Evolutionary conservation across 495 filamentous ascomycete species (phyloP).

Genomic region (Penicillium robsamsonii): DNA sequence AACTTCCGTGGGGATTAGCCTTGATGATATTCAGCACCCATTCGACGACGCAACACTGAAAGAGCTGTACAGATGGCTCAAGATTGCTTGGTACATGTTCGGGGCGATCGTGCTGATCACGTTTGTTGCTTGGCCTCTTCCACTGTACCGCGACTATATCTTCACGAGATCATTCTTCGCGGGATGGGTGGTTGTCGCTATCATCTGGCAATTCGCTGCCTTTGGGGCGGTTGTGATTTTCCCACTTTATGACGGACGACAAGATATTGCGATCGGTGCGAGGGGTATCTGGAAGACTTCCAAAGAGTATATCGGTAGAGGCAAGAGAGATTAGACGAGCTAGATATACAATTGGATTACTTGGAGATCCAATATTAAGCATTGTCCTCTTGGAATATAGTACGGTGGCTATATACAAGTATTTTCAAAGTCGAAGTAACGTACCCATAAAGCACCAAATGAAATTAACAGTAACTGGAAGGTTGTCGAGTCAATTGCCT

Average conservation of each 20-base stretch:
- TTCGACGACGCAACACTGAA: conserved; percentile 33
- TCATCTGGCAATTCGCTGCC: conserved; percentile 48
- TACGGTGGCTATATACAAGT: not conserved
- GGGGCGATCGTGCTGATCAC: conserved; percentile 40
- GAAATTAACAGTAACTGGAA: not conserved
- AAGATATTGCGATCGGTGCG: conserved; percentile 28
- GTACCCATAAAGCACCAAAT: no score
- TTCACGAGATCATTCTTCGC: conserved; percentile 48
- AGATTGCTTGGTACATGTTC: conserved; percentile 41
- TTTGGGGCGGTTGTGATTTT: conserved; percentile 44
- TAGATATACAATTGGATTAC: not conserved
- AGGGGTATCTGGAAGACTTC: conserved; percentile 29
- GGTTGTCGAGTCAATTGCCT: not conserved
- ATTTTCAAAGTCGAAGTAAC: not conserved
- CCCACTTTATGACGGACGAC: conserved; percentile 47
- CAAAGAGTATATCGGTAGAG: conserved; percentile 1
- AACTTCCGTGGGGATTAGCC: not conserved
- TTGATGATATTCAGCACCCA: conserved; percentile 37
- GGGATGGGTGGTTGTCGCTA: conserved; percentile 44
- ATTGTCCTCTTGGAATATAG: no score
- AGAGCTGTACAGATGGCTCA: conserved; percentile 35
- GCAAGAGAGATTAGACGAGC: not conserved
- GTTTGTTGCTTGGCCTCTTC: conserved; percentile 43
- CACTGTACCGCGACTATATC: conserved; percentile 44
- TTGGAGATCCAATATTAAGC: not conserved